Evolutionary conservation across 1,284 basidiomycete genomes (phyloP), one percentile per base, ranked within the genome.

Genomic region (Kalmanozyma brasiliensis): DNA sequence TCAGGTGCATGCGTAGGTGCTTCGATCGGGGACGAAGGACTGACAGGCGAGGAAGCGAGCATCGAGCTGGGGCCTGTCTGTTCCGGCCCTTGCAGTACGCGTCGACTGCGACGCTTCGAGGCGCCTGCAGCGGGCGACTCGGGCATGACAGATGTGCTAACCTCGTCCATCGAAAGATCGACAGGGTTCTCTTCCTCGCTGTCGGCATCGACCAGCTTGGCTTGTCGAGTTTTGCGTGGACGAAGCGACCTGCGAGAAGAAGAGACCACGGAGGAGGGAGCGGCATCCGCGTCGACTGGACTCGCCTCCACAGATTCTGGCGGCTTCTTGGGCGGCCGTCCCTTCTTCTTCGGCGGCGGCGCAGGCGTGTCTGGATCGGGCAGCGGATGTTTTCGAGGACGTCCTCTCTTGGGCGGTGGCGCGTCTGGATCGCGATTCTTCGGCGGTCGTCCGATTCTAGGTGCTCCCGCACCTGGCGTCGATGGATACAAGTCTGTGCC

Each of bases 401-500:
- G 58, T 14, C 58, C 58, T 37, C 49, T 24, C 20, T 47, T 44
- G 10, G 34, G 40, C 11, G 34, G 34, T 17, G 48, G 38, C 17
- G 22, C 24, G 3, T 52, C 51, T 2, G 20, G 26, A 24, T 52
- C 52, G 10, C 40, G 48, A 17, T 55, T 48, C 44, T 63, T 57
- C 2, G 40, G 52, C 8, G 57, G 58, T 7, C 52, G 56, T 16
- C 64, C 57, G 8, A 34, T n/a, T 4, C 37, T 48, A 14, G 44
- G 22, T 20, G 20, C 17, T 10, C 35, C 42, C 32, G 44, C 49
- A 37, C 42, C 30, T 8, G 52, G 57, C 16, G 46, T 53, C 0
- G 59, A 26, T 16, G 60, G 51, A 26, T 41, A 46, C 20, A 63
- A 19, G 20, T 68, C 65, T 11, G 46, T 52, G 38, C 44, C 43